Conservation (phyloP, 2,329 filamentous ascomycete species). For the Calonectria henricotiae region DNA sequence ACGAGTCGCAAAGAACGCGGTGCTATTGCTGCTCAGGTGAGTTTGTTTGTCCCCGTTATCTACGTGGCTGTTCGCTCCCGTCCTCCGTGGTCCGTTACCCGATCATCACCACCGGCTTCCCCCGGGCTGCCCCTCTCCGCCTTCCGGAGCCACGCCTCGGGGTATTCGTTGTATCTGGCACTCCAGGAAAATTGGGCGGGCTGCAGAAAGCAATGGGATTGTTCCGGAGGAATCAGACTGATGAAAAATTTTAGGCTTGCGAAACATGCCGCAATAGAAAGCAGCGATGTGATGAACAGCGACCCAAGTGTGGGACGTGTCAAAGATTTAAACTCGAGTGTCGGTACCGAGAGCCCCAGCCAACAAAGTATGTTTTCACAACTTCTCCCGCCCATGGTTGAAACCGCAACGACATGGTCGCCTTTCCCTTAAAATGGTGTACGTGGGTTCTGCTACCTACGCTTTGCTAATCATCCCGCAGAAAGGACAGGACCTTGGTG, state of each 20-base stretch:
- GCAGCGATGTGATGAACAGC: constrained; percentile 76
- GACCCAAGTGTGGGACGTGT: constrained; percentile 75
- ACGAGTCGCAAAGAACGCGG: constrained; percentile 59
- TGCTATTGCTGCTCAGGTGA: constrained; percentile 61
- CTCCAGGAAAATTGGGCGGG: no score
- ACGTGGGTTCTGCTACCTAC: constrained; percentile 16
- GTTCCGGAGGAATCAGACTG: constrained; percentile 27
- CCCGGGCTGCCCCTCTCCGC: constrained; percentile 31
- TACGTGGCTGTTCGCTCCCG: constrained; percentile 3
- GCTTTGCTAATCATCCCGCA: constrained; percentile 53
- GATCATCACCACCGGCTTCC: constrained; percentile 21
- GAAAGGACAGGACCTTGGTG: constrained; percentile 76
- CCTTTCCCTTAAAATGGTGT: constrained; percentile 12
- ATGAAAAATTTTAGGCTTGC: constrained; percentile 63
- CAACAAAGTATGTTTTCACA: constrained; percentile 71
- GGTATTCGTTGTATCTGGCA: background rate
- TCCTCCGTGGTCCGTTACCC: constrained; percentile 27
- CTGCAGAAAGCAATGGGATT: background rate
- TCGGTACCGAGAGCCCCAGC: constrained; percentile 73
- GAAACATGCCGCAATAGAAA: constrained; percentile 75
- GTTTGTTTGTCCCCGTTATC: constrained; percentile 31
- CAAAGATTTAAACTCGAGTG: constrained; percentile 72
- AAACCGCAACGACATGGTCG: constrained; percentile 30
- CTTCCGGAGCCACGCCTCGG: background rate
- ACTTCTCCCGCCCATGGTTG: constrained; percentile 27